Evolutionary conservation across 257 asterid genomes (phyloP), one percentile per base, ranked within the genome.

Genomic region (Przewalskia tangutica): DNA sequence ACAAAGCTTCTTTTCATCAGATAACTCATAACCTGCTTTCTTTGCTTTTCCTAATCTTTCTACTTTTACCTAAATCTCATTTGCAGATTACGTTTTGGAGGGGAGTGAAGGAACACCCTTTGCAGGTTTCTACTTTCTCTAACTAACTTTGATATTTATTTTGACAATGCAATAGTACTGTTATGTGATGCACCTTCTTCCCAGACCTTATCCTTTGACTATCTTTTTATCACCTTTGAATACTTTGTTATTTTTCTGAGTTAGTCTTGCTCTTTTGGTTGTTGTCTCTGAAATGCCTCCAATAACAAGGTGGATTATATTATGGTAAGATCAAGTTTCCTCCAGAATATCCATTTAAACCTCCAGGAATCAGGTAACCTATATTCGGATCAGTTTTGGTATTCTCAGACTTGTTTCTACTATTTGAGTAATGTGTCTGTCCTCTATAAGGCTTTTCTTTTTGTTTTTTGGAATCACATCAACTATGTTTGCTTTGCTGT

Each of bases 61-160:
- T 9, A 11, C 59, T 46, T 71, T 55, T 64, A 58, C 83, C 53
- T 13, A 48, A 60, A 38, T 85, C 83, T 42, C 82, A 77, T 85
- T 83, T 36, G 65, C 97, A 96, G 99, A 96, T 90, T 96, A 96
- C 84, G 97, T 96, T 83, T 90, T 96, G 97, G 98, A 96, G 89
- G 99, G 99, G 84, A 96, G 97, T 81, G 94, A 94, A 84, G 98
- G 98, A 83, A 96, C 99, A 16, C 93, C 99, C 8, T 96, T 96
- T 91, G 94, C 97, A 94, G 99, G 99, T 96, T 86, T 83, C 86
- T 83, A 23, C 40, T 71, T 71, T 18, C 58, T 23, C 78, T 5
- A 44, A 66, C 76, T 66, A 38, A 46, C 42, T 71, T 46, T 11
- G 42, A 13, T 71, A 71, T 71, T 71, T 71, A 46, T 71, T 70